These are phyloP conservation scores for Vitis rupestris DNA, from an alignment of 164 flowering plant species.

Conservation along the genomic window DNA sequence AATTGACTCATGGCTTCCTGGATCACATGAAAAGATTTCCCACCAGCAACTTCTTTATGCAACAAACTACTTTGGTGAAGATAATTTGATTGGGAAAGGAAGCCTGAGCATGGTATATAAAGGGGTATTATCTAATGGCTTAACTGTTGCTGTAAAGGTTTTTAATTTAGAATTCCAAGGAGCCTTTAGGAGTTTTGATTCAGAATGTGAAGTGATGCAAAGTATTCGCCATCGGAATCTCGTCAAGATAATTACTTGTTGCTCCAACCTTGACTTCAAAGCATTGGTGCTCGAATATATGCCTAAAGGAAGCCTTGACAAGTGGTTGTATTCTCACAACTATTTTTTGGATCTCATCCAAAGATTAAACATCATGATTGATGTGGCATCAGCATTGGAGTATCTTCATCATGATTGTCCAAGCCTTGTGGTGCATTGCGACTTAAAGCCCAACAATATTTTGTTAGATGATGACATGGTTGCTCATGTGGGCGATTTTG, in stretches of 20 bases:
- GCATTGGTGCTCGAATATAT: too few relatives aligned
- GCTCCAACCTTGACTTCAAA: background rate
- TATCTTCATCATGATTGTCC: background rate
- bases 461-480: conserved; percentile 6
- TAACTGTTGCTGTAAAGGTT: background rate
- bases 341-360: background rate
- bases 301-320: background rate
- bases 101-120: background rate
- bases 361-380: too few relatives aligned
- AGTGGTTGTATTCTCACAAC: conserved; percentile 8
- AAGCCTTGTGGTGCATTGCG: background rate
- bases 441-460: background rate
- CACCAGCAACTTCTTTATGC: too few relatives aligned
- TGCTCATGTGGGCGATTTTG: background rate
- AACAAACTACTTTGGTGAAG: background rate
- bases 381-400: too few relatives aligned
- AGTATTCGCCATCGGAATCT: conserved; percentile 3
- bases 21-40: too few relatives aligned
- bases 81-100: background rate
- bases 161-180: conserved; percentile 1
- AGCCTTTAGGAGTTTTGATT: conserved; percentile 4
- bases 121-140: background rate
- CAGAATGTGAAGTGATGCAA: conserved; percentile 2
- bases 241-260: background rate
- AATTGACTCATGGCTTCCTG: too few relatives aligned